Conservation (phyloP, 768 basidiomycete genomes). For the Gelatoporia subvermispora region DNA sequence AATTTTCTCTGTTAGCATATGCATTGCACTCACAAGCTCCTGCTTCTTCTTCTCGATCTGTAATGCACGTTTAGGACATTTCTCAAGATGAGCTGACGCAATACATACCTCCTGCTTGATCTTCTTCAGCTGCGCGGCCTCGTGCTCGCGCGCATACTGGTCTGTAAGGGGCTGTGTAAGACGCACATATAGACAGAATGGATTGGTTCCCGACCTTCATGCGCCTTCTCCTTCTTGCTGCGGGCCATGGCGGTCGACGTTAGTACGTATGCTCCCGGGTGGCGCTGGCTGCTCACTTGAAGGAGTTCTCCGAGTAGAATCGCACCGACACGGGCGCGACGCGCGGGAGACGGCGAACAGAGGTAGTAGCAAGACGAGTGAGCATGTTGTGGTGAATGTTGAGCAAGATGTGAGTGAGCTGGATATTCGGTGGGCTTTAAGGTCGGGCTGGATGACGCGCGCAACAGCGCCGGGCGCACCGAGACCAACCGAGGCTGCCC, state of each 20-base stretch:
- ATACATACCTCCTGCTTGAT: conserved; percentile 48
- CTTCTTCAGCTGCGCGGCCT: conserved; percentile 53
- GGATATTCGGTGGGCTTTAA: conserved; percentile 5
- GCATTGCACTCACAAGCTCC: conserved; percentile 23
- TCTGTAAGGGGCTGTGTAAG: conserved; percentile 36
- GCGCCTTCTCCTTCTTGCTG: conserved; percentile 72
- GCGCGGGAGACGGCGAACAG: conserved; percentile 28
- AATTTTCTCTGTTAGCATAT: not conserved
- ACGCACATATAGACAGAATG: not conserved
- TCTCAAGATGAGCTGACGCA: too few species aligned
- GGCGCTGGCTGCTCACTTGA: conserved; percentile 42
- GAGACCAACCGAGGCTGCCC: conserved; percentile 20
- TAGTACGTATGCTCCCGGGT: not conserved
- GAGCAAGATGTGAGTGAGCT: conserved; percentile 13
- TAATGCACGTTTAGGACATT: not conserved
- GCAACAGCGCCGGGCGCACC: conserved; percentile 11
- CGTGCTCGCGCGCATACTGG: conserved; percentile 58
- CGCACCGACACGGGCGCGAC: conserved; percentile 43
- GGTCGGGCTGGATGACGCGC: conserved; percentile 1
- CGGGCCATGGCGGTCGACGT: conserved; percentile 15
- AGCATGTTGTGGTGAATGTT: conserved; percentile 34
- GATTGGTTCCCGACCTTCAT: conserved; percentile 45
- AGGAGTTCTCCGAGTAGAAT: conserved; percentile 58
- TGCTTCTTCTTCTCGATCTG: conserved; percentile 29
- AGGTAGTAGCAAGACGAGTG: conserved; percentile 29